Evolutionary conservation across 208 protist genomes (phyloP), one percentile per base, ranked within the genome.

Genomic region (Leishmania braziliensis): DNA sequence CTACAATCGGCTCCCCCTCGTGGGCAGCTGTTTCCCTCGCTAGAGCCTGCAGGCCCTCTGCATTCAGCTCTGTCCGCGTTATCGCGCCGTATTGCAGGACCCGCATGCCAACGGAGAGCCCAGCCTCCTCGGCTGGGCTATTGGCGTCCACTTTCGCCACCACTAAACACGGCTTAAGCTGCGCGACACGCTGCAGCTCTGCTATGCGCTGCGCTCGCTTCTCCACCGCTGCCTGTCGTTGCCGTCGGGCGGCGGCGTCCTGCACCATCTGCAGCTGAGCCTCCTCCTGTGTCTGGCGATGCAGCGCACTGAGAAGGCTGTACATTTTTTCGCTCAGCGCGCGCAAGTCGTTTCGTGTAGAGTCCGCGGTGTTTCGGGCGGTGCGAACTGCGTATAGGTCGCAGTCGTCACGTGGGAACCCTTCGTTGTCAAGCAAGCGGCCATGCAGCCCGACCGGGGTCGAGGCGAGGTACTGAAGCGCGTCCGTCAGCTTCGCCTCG

Each of bases 361-460:
- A 93, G 76, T 81, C 84, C 5, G 95, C 90, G 0, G 85, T 93
- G n/a, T 98, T 88, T 10, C 93, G 84, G 0, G 95, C 93, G 3
- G 78, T 81, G 20, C 92, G 88, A 0, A 98, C 90, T 3, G 95
- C 95, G 83, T 97, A 96, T n/a, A 96, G 80, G 81, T 98, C 95
- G 79, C 92, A 96, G 82, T 98, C 95, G 71, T 77, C 73, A 10
- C 95, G 85, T 16, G 95, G 95, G 72, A 95, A 96, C 39, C 95
- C 95, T 33, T 96, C 93, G 10, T 85, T 87, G 78, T 98, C 93
- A 14, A 96, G 48, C 29, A 98, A 86, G n/a, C 81, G 84, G 6
- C 78, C 89, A 54, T 81, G 60, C 72, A 96, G 70, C 2, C 95
- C 95, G 20, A 92, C 93, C 16, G 93, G 92, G 12, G 93, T 95